A percentile compares a stretch with the other conserved stretches of the same genome.
Conservation (phyloP, 371 early-diverging fungal genomes). For the Chytridiales sp. region DNA sequence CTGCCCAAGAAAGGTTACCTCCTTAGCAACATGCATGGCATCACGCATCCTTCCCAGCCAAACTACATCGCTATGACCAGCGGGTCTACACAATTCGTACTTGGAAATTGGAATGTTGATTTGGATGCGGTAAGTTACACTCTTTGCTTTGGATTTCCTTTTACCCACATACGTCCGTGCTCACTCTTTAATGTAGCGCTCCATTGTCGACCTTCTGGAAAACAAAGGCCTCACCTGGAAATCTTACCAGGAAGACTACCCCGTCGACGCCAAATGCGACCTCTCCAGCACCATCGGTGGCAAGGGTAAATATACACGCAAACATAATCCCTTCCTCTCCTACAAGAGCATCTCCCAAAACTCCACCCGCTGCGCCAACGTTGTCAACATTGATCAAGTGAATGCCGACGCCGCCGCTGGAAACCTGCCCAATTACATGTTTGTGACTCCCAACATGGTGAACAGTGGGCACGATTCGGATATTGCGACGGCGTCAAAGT, state of each 20-base stretch:
- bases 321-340: slow-evolving; percentile 63
- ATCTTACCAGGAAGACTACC: slow-evolving; percentile 6
- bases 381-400: slow-evolving; percentile 52
- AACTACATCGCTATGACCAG: slow-evolving; percentile 47
- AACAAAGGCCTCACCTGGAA: background rate
- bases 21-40: slow-evolving; percentile 49
- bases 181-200: background rate
- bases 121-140: background rate
- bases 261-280: background rate
- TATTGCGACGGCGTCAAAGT: slow-evolving; percentile 18
- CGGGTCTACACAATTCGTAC: slow-evolving; percentile 15
- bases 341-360: slow-evolving; percentile 48
- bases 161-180: background rate
- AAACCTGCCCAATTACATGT: slow-evolving; percentile 55
- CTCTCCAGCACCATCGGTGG: slow-evolving; percentile 29
- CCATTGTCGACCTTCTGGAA: slow-evolving; percentile 11
- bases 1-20: slow-evolving; percentile 41
- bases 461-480: slow-evolving; percentile 32
- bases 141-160: slow-evolving; percentile 9
- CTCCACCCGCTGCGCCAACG: slow-evolving; percentile 49
- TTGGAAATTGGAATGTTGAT: slow-evolving; percentile 5
- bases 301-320: slow-evolving; percentile 43
- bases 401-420: slow-evolving; percentile 48
- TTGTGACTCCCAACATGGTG: slow-evolving; percentile 53
- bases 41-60: slow-evolving; percentile 55